Base-by-base conservation (phyloP, 805 yeast species). In the Kluyveromyces starmeri region DNA sequence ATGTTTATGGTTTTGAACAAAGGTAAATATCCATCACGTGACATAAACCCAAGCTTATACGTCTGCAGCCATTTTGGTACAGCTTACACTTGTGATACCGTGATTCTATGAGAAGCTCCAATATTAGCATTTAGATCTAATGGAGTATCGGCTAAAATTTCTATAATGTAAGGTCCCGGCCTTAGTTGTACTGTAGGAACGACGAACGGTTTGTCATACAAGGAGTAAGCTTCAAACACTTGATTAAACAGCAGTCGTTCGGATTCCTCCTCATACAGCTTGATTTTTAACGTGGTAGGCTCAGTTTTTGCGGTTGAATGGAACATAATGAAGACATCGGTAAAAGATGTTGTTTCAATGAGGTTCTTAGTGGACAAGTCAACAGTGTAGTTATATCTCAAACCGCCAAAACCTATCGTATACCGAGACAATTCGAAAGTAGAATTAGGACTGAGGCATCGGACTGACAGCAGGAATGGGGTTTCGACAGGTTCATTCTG, bases 341-440 rank as follows among this genome's bases (percentile, higher is more conserved):
- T 30, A 26, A 30, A 30, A 13, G 12, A 9, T 8, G 16, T 12
- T 4, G 14, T 9, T 3, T 11, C 12, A 12, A 30, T n/a, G n/a
- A 7, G 13, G n/a, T 21, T 8, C 14, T 7, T 20, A n/a, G 5
- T 20, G 15, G 14, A 13, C 13, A 13, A 7, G 12, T n/a, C 8
- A 4, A 30, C 10, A 4, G 22, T 12, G 7, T 21, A 13, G 6
- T 30, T 16, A 20, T 20, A 30, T 12, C 23, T n/a, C 22, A 30
- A 13, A n/a, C 33, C 33, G 6, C 33, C 33, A 20, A 20, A 30
- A 5, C 33, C 33, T 7, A 21, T 6, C 14, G 33, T 9, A 20
- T 15, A 20, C n/a, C 13, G 25, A 11, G 19, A 4, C 19, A 20
- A 8, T 3, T 20, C 17, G 22, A 20, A 7, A 2, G 15, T n/a